Evolutionary conservation across 768 basidiomycete genomes (phyloP), one percentile per base, ranked within the genome.

Genomic region (Hemileccinum impolitum): DNA sequence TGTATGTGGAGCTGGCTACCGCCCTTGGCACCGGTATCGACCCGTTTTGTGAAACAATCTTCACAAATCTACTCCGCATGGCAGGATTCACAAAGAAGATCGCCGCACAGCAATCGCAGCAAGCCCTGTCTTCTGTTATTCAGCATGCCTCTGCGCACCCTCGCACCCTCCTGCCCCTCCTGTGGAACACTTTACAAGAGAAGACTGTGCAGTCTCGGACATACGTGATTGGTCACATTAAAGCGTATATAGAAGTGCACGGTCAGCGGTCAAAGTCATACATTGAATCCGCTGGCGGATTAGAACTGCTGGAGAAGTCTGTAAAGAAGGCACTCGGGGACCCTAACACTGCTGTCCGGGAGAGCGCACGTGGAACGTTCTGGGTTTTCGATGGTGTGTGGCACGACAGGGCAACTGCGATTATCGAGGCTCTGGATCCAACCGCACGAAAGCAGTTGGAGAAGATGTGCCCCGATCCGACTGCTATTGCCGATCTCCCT

Each of bases 71-170:
- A 12, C 74, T 94, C 36, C 84, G 83, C 53, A 87, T 98, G 89
- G 82, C 89, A 25, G 84, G 83, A 8, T 84, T 90, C 47, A 97
- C 94, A 28, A 99, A 99, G 70, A 95, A 94, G 66, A 84, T 97
- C 41, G 80, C 83, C 19, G 91, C 88, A 4, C 85, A 91, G 48
- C 86, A 86, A 51, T 90, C 94, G 1, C 96, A 97, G 64, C 72
- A 77, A 2, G 75, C 82, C 1, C 78, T 90, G 9, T 75, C 76
- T 2, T 68, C 75, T n/a, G 72, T 97, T 50, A 80, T 98, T 17
- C 74, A 73, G 1, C 69, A 87, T 57, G 79, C 84, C 2, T 84
- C 90, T 3, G 74, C 81, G 40, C 86, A 84, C 53, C 84, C 93
- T 10, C 82, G 85, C 25, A 65, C 79, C 4, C 63, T 89, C 47